Base-by-base conservation (phyloP, 176 grass and related monocot species). In the Raddia guianensis region DNA sequence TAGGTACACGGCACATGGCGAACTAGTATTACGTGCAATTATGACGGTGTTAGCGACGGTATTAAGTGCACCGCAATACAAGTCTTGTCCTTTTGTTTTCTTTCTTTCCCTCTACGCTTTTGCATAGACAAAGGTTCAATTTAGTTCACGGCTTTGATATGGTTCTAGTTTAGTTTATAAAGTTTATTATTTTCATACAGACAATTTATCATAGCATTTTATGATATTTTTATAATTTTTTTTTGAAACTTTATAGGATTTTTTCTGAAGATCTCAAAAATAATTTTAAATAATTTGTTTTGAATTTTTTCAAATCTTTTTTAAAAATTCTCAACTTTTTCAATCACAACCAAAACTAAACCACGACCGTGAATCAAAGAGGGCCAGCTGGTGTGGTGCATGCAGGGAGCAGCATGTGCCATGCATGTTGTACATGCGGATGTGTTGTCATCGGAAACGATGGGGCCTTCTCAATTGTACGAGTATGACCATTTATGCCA, bases 1-100 rank as follows among this genome's bases (percentile, higher is more conserved):
- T 63, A 78, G 63, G 83, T 78, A 80, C 62, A 62, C 53, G 54
- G 9, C 70, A 75, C 53, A 76, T 75, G 77, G 63, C 81, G 77
- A 61, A 49, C 5, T 49, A 8, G 53, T 76, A 75, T 77, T 51
- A 34, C 9, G 49, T 56, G 32, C 52, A 67, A n/a, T 62, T 7
- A 69, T 21, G 54, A 44, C 34, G 62, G 70, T 72, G 63, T 44
- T 67, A 74, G 78, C 16, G 70, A 86, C 40, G 76, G 76, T 52
- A 66, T 54, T 59, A 59, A 80, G 84, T 68, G 42, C 49, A 7
- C 69, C 16, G 59, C 14, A 48, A 50, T 49, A 16, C 45, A 77
- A 84, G 73, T 45, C 59, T 77, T 21, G 35, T 37, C 27, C 69
- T 74, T 68, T 67, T 49, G 5, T 13, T 74, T 74, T 63, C 5